A percentile compares a stretch with the other conserved stretches of the same genome.
phyloP scores from a whole-genome alignment of 2,329 filamentous ascomycete genomes.

The Monosporascus ibericus region DNA sequence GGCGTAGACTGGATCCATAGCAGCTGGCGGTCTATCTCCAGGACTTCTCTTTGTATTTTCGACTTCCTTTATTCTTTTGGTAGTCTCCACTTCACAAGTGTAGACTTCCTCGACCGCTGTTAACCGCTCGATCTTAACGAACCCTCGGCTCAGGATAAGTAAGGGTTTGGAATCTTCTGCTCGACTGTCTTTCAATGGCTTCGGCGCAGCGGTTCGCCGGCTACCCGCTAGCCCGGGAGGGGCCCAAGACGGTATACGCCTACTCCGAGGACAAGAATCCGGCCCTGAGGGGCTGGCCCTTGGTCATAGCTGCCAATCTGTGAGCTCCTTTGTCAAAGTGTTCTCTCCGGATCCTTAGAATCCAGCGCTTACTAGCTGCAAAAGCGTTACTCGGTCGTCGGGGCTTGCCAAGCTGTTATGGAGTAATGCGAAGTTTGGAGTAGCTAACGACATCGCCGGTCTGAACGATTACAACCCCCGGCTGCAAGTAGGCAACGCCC shows the following conservation, averaged over 20 bases:
- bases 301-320: constrained; percentile 58
- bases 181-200: constrained; percentile 6
- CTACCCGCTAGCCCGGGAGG: constrained; percentile 23
- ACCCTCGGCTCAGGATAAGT: not conserved
- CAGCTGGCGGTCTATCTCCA: too few relatives aligned
- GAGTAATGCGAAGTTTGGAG: constrained; percentile 57
- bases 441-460: constrained; percentile 38
- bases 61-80: too few relatives aligned
- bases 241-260: constrained; percentile 32
- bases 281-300: constrained; percentile 57
- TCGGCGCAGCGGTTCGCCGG: constrained; percentile 20
- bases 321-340: constrained; percentile 30
- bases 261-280: constrained; percentile 59
- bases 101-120: too few relatives aligned
- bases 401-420: constrained; percentile 62
- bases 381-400: constrained; percentile 53
- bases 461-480: constrained; percentile 39
- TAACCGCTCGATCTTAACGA: too few relatives aligned
- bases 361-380: constrained; percentile 4
- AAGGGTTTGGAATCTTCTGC: not conserved
- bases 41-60: too few relatives aligned
- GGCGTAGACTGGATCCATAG: too few relatives aligned
- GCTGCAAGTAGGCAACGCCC: constrained; percentile 37
- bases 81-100: too few relatives aligned
- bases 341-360: not conserved